A percentile compares a stretch with the other conserved stretches of the same genome.
phyloP scores from a whole-genome alignment of 805 yeast species.

The Yarrowia yakushimensis region DNA sequence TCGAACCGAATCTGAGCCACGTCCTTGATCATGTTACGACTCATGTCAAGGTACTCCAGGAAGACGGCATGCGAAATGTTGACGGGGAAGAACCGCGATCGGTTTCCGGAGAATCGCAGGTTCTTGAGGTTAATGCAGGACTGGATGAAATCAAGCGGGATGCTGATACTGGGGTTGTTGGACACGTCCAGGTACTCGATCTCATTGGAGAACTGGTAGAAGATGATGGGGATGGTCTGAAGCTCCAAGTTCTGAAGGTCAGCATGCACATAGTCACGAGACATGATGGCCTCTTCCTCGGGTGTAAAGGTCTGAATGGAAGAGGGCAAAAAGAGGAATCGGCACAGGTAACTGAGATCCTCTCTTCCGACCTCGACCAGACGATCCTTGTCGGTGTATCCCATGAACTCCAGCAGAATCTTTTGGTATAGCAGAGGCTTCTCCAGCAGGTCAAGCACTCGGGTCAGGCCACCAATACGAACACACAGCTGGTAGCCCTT shows the following conservation, averaged over 20 bases:
- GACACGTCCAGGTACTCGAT: constrained; percentile 80
- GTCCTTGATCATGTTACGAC: constrained; percentile 61
- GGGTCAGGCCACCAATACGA: constrained; percentile 70
- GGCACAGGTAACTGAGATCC: constrained; percentile 76
- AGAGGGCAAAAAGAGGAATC: constrained; percentile 64
- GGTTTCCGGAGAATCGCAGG: constrained; percentile 66
- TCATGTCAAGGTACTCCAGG: constrained; percentile 65
- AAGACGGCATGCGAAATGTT: constrained; percentile 67
- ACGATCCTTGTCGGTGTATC: constrained; percentile 74
- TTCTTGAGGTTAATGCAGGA: constrained; percentile 66
- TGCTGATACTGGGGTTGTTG: constrained; percentile 76
- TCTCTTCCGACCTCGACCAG: constrained; percentile 76
- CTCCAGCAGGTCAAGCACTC: constrained; percentile 67
- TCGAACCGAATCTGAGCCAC: constrained; percentile 53
- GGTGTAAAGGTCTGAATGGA: constrained; percentile 57
- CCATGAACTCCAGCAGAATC: constrained; percentile 67
- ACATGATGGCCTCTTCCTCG: constrained; percentile 63
- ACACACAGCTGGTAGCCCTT: constrained; percentile 75
- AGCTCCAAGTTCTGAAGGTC: constrained; percentile 68
- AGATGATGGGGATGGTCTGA: constrained; percentile 78
- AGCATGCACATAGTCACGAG: constrained; percentile 67
- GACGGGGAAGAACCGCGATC: constrained; percentile 69
- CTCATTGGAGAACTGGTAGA: constrained; percentile 75
- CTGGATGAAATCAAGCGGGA: constrained; percentile 84
- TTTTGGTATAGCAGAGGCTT: constrained; percentile 75